These are phyloP conservation scores for Avicennia marina DNA, from an alignment of 257 asterid species.

Conservation along the genomic window DNA sequence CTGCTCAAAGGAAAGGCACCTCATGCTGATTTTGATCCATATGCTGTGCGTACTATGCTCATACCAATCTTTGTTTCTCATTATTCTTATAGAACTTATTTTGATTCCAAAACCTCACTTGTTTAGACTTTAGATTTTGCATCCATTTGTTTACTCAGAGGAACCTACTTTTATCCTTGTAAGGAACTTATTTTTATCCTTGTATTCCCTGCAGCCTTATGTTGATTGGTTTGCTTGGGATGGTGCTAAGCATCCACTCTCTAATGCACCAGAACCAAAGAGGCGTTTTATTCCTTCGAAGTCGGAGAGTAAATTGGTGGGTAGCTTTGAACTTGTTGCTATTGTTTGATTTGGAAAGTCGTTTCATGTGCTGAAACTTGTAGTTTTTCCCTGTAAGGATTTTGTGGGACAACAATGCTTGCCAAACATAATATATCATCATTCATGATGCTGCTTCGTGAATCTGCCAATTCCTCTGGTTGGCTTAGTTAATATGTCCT, in stretches of 20 bases:
- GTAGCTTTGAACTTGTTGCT: slow-evolving; percentile 4
- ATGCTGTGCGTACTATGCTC: slow-evolving; percentile 55
- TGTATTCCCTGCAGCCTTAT: slow-evolving; percentile 53
- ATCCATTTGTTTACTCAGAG: no score
- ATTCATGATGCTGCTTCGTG: no score
- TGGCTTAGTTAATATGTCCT: background rate
- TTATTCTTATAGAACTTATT: background rate
- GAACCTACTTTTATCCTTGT: no score
- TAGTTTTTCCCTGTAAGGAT: slow-evolving; percentile 4
- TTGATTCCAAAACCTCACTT: no score
- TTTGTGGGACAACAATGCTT: no score
- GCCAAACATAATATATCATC: no score
- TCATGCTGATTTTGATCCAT: slow-evolving; percentile 85
- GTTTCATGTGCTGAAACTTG: slow-evolving; percentile 7
- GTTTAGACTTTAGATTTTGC: no score
- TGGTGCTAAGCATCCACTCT: slow-evolving; percentile 75
- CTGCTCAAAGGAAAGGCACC: slow-evolving; percentile 87
- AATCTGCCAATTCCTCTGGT: no score
- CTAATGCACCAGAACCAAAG: slow-evolving; percentile 96
- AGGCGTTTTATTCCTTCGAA: slow-evolving; percentile 93
- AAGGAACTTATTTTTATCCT: slow-evolving; percentile 10
- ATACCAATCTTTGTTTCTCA: background rate
- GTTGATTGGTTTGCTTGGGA: slow-evolving; percentile 86
- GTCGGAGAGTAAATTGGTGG: slow-evolving; percentile 87
- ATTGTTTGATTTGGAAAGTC: background rate